Percentiles rank a stretch among this genome's conserved stretches.
These are phyloP conservation scores for Sclerotinia borealis DNA, from an alignment of 2,329 filamentous ascomycete species.

Conservation along the genomic window DNA sequence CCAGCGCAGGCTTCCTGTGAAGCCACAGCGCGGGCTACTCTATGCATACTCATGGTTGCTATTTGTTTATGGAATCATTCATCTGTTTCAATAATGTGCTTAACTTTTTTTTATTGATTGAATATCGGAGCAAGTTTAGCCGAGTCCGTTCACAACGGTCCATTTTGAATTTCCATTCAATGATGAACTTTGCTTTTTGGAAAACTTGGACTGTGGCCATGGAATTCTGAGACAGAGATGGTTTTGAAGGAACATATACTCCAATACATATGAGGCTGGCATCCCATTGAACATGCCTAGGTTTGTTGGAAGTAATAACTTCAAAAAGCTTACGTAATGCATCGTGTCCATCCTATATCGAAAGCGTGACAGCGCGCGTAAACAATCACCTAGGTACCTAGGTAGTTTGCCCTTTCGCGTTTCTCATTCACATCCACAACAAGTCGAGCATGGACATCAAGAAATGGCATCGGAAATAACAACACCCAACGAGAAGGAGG, in stretches of 20 bases:
- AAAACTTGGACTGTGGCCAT: not conserved
- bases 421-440: not conserved
- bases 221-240: not conserved
- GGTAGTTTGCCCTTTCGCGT: not conserved
- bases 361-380: conserved; percentile 8
- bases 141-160: not conserved
- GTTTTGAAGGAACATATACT: not conserved
- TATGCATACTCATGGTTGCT: conserved; percentile 28
- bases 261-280: not conserved
- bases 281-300: not conserved
- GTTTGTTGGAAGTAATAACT: not conserved
- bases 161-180: not conserved
- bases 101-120: conserved; percentile 17
- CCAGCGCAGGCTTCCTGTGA: conserved; percentile 24
- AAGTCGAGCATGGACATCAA: not conserved
- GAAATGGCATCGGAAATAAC: conserved; percentile 7
- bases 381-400: not conserved
- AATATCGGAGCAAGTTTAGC: conserved; percentile 7
- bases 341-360: no score
- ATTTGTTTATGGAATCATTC: not conserved
- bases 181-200: not conserved
- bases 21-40: conserved; percentile 27
- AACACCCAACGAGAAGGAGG: not conserved
- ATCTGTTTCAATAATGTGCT: conserved; percentile 2
- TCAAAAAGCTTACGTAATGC: not conserved